Evolutionary conservation across 129 eudicot species (phyloP), one percentile per base, ranked within the genome.

Genomic region (Tagetes erecta): DNA sequence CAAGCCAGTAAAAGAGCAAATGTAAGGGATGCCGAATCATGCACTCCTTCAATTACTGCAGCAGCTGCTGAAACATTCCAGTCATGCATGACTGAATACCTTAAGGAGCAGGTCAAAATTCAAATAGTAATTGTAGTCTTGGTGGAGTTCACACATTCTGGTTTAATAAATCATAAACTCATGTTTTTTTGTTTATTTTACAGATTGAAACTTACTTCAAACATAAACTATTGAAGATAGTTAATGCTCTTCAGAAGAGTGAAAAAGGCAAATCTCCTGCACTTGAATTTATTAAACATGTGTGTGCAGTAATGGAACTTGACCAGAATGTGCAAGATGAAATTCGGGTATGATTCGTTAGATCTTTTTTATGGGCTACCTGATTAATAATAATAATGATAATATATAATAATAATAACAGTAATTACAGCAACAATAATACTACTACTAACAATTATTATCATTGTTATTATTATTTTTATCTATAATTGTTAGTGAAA

Each of bases 1-100:
- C 83, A 91, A 84, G 67, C 80, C 60, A 82, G 72, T 31, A 85
- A 59, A 42, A 78, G 88, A 82, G 87, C 84, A 49, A 57, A 78
- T 75, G 52, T 78, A 42, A 83, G 85, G 58, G 81, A 80, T 44
- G 97, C 84, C 10, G 88, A 86, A 72, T 79, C 81, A 36, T 88
- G 97, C 82, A 95, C 99, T 76, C 99, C 96, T 77, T 91, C 99
- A 49, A 95, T 95, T 68, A 84, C 99, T 31, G 92, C 88, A 13
- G 87, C 89, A 11, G 83, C 89, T 82, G 97, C 97, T 69, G 96
- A 95, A 84, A 77, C 76, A 62, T 82, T 85, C 63, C 96, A 91
- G 64, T 80, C 85, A 40, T 81, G 71, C 73, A 71, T 85, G 79
- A 81, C 83, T 44, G 85, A 87, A 44, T 78, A 88, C 79, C 89